Base-by-base conservation (phyloP, 257 asterid genomes). In the Salvia rosmarinus region DNA sequence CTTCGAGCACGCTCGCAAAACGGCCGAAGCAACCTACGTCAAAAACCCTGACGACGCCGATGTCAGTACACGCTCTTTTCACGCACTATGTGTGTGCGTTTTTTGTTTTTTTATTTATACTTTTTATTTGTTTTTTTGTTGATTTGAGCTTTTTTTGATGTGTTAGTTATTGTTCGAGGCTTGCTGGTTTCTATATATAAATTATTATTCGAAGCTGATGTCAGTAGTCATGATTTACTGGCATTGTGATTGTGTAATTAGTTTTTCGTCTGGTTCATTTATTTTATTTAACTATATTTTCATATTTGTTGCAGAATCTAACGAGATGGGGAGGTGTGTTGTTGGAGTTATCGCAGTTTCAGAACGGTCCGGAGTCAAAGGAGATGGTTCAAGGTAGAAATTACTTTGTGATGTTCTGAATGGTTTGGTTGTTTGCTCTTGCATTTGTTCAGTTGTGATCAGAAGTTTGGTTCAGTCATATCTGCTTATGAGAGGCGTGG, bases 321-420 rank as follows among this genome's bases (percentile, higher is more conserved):
- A 88, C 95, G 25, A 84, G 86, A 88, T 94, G 98, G 99, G 98
- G 95, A 23, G 93, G 96, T 35, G 91, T 91, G 28, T 60, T 94
- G 75, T 82, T 94, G 55, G 99, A 94, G 83, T 72, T 91, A 10
- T 89, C 99, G 34, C 98, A 91, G 87, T 91, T 89, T 72, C 96
- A 89, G 77, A 76, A 72, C 58, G 90, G 91, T 49, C 64, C 84
- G 5, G 97, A 88, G 17, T 90, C 99, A 9, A 91, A 83, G 82
- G 68, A 80, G 77, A 89, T 91, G 97, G 82, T 91, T 79, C 75
- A 75, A 78, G 97, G 99, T 91, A 60, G 42, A 66, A 63, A 9
- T 39, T 10, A 9, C n/a, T 56, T 23, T 21, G 5, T 63, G 55
- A 30, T 67, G n/a, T 28, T 28, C 19, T 42, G 11, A 0, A 12